Evolutionary conservation across 1,284 basidiomycete species (phyloP).

Genomic region (Trichosporon sp.): DNA sequence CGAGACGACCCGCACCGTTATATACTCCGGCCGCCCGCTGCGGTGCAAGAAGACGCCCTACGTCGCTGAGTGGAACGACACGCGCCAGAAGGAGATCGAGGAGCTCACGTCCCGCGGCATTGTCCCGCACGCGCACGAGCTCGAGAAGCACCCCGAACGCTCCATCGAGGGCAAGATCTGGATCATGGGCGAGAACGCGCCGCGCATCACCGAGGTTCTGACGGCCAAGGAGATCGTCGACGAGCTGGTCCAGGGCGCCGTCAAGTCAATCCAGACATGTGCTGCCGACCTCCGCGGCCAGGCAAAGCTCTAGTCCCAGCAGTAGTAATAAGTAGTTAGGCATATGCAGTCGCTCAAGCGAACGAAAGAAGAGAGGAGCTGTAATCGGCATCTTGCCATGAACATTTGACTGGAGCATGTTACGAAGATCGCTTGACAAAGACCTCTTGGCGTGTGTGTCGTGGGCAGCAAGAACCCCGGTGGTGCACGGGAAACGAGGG

Average conservation of each 20-base stretch:
- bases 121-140: slow-evolving; percentile 64
- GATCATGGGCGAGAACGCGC: slow-evolving; percentile 75
- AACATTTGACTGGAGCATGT: neutral
- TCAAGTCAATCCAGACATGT: slow-evolving; percentile 27
- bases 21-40: slow-evolving; percentile 82
- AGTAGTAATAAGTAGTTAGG: neutral
- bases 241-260: slow-evolving; percentile 56
- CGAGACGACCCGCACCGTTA: slow-evolving; percentile 65
- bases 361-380: neutral
- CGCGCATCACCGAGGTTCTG: slow-evolving; percentile 68
- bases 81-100: slow-evolving; percentile 50
- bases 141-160: slow-evolving; percentile 73
- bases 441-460: neutral
- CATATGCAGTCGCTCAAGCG: neutral
- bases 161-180: slow-evolving; percentile 59
- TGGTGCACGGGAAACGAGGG: neutral
- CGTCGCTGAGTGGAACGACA: slow-evolving; percentile 62
- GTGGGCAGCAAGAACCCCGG: neutral
- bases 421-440: neutral
- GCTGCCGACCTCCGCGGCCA: neutral
- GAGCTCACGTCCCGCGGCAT: slow-evolving; percentile 70
- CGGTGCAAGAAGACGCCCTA: slow-evolving; percentile 75
- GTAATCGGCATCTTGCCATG: too few species aligned
- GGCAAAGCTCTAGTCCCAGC: neutral
- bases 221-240: slow-evolving; percentile 77